Percentiles rank a stretch among this genome's conserved stretches.
These are phyloP conservation scores for Ustanciosporium gigantosporum DNA, from an alignment of 1,284 basidiomycete species.

Conservation along the genomic window DNA sequence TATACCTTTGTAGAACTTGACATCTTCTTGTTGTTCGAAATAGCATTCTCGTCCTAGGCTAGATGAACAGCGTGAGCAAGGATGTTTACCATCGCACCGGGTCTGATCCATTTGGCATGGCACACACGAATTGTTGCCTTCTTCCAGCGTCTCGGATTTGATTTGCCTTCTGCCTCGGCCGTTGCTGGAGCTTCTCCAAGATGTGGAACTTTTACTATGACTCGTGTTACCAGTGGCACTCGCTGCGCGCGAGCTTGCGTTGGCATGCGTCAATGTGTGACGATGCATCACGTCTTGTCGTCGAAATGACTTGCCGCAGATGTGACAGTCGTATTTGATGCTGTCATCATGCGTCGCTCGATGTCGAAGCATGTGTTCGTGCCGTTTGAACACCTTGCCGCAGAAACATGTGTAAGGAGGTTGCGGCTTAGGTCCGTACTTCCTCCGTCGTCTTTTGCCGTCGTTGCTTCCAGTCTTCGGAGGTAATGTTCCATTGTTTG, in stretches of 20 bases:
- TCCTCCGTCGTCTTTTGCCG: slow-evolving; percentile 11
- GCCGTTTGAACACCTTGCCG: slow-evolving; percentile 38
- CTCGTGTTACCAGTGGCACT: background rate
- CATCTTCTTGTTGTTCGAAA: no score
- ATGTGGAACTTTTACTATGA: background rate
- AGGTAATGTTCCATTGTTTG: no score
- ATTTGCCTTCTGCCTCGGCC: background rate
- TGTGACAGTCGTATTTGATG: slow-evolving; percentile 36
- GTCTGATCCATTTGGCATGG: no score
- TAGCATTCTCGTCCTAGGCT: no score
- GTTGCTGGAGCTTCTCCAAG: no score
- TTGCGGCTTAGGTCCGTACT: slow-evolving; percentile 30
- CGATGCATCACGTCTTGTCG: slow-evolving; percentile 44
- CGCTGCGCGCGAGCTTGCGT: slow-evolving; percentile 1
- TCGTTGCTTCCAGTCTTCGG: background rate
- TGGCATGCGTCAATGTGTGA: slow-evolving; percentile 34
- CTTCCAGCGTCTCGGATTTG: no score
- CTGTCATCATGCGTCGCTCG: slow-evolving; percentile 36
- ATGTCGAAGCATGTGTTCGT: slow-evolving; percentile 43
- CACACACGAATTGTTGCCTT: no score
- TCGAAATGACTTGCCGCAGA: slow-evolving; percentile 39
- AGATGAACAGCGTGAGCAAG: no score
- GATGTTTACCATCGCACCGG: no score
- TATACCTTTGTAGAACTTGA: no score
- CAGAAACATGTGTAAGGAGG: slow-evolving; percentile 38